Percentiles rank a stretch among this genome's conserved stretches.
phyloP scores from a whole-genome alignment of 2,329 filamentous ascomycete species.

The Paecilomyces sp. region DNA sequence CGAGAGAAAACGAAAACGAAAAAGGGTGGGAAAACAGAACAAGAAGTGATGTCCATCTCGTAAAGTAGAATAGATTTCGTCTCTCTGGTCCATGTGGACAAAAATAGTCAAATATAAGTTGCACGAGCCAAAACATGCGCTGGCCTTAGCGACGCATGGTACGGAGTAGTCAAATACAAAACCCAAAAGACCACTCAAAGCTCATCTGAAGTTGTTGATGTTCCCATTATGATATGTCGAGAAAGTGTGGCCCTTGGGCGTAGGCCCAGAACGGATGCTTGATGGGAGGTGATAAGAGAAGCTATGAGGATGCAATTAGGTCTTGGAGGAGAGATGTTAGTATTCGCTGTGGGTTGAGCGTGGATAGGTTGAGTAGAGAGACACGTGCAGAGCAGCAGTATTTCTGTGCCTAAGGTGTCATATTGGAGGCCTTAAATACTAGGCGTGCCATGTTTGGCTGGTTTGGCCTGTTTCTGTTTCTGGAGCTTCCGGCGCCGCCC shows the following conservation, averaged over 20 bases:
- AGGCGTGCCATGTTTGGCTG: neutral
- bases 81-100: neutral
- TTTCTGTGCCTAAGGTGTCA: neutral
- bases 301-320: too few relatives aligned
- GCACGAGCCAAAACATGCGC: neutral
- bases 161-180: neutral
- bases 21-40: too few relatives aligned
- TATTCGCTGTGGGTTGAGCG: too few relatives aligned
- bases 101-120: neutral
- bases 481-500: neutral
- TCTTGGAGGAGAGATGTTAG: too few relatives aligned
- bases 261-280: too few relatives aligned
- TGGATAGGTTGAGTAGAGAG: too few relatives aligned
- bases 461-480: neutral
- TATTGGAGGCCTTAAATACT: neutral
- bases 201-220: neutral
- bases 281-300: too few relatives aligned
- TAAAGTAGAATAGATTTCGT: too few relatives aligned
- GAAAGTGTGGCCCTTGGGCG: too few relatives aligned
- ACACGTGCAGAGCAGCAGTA: too few relatives aligned
- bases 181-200: neutral
- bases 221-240: too few relatives aligned
- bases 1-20: neutral
- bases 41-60: neutral
- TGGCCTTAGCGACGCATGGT: neutral